A percentile compares a stretch with the other conserved stretches of the same genome.
Conservation (phyloP, 208 protist species). For the Leishmania lainsoni region DNA sequence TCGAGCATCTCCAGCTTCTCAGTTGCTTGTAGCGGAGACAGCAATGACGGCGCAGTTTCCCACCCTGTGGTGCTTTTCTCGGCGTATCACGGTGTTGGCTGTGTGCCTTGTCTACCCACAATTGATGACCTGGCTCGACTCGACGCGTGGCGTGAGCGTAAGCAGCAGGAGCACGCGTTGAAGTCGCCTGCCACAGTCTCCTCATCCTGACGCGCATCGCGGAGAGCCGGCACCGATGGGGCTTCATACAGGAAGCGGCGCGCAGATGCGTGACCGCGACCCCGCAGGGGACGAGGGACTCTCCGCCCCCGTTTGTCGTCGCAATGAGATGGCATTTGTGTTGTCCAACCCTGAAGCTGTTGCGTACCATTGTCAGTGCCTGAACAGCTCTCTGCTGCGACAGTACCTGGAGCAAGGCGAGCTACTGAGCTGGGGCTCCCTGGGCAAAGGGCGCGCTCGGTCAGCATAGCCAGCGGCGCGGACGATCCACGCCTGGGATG, state of each 20-base stretch:
- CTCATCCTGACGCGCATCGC: neutral
- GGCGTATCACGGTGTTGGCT: slow-evolving; percentile 57
- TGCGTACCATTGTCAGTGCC: slow-evolving; percentile 12
- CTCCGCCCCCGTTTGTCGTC: slow-evolving; percentile 17
- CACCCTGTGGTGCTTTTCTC: slow-evolving; percentile 52
- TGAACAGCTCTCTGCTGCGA: slow-evolving; percentile 22
- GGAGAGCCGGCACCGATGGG: neutral
- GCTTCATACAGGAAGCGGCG: slow-evolving; percentile 5
- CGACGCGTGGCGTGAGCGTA: slow-evolving; percentile 12
- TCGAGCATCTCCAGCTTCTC: neutral
- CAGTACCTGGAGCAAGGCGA: slow-evolving; percentile 37
- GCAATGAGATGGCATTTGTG: slow-evolving; percentile 11
- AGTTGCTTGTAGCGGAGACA: slow-evolving; percentile 8
- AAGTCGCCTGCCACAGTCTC: neutral
- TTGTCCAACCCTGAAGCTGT: slow-evolving; percentile 10
- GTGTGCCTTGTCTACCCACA: slow-evolving; percentile 48
- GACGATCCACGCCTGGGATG: neutral
- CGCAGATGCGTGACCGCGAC: slow-evolving; percentile 6
- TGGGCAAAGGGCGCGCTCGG: slow-evolving; percentile 41
- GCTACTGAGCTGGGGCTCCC: slow-evolving; percentile 41
- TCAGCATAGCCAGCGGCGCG: slow-evolving; percentile 4
- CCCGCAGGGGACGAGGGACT: slow-evolving; percentile 7
- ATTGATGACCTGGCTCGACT: slow-evolving; percentile 23
- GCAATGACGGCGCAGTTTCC: slow-evolving; percentile 57
- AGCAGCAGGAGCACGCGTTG: neutral